Base-by-base conservation (phyloP, 768 basidiomycete species). In the Galerina sulciceps region DNA sequence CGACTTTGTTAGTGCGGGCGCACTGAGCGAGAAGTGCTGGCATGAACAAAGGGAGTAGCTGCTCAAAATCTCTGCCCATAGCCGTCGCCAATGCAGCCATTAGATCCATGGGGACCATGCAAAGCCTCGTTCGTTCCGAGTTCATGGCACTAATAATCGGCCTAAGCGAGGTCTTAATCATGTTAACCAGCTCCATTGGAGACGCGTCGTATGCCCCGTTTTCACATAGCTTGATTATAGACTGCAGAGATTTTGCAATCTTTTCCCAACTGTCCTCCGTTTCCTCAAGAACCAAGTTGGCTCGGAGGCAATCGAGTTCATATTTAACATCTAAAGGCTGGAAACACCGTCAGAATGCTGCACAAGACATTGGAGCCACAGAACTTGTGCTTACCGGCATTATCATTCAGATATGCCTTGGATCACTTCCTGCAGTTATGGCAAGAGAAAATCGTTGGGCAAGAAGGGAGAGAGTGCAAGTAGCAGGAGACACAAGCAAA, bases 201-300 rank as follows among this genome's bases (percentile, higher is more conserved):
- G 85, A 77, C 47, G 77, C 78, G 35, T 85, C 81, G 63, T 77
- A 80, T 15, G 77, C 85, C 20, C 82, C 84, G 51, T 82, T 79
- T 36, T 79, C 78, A 60, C 79, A 84, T 5, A 88, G 69, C 5
- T 72, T 69, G 1, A 77, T 77, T 18, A 93, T 70, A 13, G 75
- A 69, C 18, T 66, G 55, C 49, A 91, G 67, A 4, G 79, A 79
- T 36, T 81, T 76, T 2, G 81, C 71, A 46, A 93, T 89, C 15
- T 71, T 76, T 55, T 92, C 89, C 92, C 92, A 94, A 13, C 85
- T 85, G 26, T 94, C 90, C 69, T 94, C 92, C 3, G 89, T 85
- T 71, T 94, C 92, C 35, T 78, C 67, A 13, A 83, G 75, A 53
- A 75, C 66, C 31, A 82, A 46, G 23, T 70, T 61, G 35, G 75